These are phyloP conservation scores for Cordyceps militaris DNA, from an alignment of 2,329 filamentous ascomycete genomes.

Conservation along the genomic window DNA sequence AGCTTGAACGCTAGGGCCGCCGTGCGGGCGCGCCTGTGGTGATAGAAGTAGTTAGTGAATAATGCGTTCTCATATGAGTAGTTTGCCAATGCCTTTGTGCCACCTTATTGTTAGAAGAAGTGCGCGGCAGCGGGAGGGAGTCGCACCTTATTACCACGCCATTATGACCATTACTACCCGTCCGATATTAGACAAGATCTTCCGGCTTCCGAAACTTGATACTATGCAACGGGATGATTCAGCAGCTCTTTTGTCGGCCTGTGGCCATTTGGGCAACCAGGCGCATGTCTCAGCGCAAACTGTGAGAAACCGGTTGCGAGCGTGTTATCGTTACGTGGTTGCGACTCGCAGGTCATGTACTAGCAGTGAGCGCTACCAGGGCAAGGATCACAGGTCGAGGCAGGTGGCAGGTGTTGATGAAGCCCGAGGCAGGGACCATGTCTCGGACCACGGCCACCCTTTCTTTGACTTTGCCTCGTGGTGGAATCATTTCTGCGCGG, in stretches of 20 bases:
- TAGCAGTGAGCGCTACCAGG: background rate
- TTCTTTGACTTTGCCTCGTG: background rate
- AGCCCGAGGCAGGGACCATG: background rate
- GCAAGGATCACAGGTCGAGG: background rate
- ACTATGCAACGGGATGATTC: background rate
- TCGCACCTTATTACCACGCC: background rate
- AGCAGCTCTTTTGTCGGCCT: background rate
- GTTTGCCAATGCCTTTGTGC: background rate
- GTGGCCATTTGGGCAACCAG: too few relatives aligned
- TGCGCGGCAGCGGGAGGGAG: background rate
- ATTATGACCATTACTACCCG: background rate
- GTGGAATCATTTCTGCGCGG: background rate
- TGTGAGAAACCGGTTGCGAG: background rate
- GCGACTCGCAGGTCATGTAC: too few relatives aligned
- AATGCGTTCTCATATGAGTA: too few relatives aligned
- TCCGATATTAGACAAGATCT: background rate
- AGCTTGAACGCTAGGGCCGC: background rate
- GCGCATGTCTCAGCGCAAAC: constrained; percentile 6
- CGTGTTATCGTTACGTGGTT: too few relatives aligned
- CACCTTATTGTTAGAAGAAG: background rate
- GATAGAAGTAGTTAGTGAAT: too few relatives aligned
- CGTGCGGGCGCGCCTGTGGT: background rate
- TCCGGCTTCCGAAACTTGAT: background rate
- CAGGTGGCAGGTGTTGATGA: background rate
- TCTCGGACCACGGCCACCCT: constrained; percentile 6